Conservation (phyloP, 306 rosid species). For the Trifolium dubium region DNA sequence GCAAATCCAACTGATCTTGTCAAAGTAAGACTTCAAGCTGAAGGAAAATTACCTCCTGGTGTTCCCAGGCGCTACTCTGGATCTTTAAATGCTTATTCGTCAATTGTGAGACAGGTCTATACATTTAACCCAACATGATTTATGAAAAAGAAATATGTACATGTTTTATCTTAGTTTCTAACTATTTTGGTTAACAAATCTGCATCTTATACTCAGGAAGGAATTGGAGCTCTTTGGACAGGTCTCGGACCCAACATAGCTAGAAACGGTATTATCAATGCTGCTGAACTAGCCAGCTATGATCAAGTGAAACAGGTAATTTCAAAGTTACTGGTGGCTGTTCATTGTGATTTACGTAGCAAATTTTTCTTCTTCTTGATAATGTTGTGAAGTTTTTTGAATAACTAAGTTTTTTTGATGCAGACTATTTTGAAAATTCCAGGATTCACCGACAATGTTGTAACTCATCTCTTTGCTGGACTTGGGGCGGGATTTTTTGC, state of each 20-base stretch:
- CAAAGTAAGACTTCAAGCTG: slow-evolving; percentile 97
- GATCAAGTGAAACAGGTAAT: slow-evolving; percentile 96
- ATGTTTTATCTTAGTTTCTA: not conserved
- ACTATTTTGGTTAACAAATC: slow-evolving; percentile 16
- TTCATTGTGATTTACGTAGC: slow-evolving; percentile 18
- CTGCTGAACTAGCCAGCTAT: slow-evolving; percentile 97
- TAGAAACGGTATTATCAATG: slow-evolving; percentile 95
- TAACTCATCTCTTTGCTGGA: slow-evolving; percentile 93
- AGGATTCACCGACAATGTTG: slow-evolving; percentile 88
- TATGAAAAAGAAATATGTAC: slow-evolving; percentile 9
- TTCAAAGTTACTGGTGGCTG: not conserved
- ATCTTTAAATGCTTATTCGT: slow-evolving; percentile 91
- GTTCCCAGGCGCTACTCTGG: slow-evolving; percentile 96
- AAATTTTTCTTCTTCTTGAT: slow-evolving; percentile 17
- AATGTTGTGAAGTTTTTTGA: not conserved
- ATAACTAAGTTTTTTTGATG: slow-evolving; percentile 36
- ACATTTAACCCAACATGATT: slow-evolving; percentile 31
- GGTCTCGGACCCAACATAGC: slow-evolving; percentile 95
- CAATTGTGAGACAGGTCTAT: slow-evolving; percentile 83
- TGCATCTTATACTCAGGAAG: slow-evolving; percentile 64
- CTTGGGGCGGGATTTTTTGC: slow-evolving; percentile 98
- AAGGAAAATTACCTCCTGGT: slow-evolving; percentile 91
- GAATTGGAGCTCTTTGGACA: slow-evolving; percentile 92
- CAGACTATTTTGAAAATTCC: slow-evolving; percentile 97
- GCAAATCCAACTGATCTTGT: slow-evolving; percentile 99